Evolutionary conservation across 345 rosid species (phyloP), one percentile per base, ranked within the genome.

Genomic region (Gynandropsis gynandra): DNA sequence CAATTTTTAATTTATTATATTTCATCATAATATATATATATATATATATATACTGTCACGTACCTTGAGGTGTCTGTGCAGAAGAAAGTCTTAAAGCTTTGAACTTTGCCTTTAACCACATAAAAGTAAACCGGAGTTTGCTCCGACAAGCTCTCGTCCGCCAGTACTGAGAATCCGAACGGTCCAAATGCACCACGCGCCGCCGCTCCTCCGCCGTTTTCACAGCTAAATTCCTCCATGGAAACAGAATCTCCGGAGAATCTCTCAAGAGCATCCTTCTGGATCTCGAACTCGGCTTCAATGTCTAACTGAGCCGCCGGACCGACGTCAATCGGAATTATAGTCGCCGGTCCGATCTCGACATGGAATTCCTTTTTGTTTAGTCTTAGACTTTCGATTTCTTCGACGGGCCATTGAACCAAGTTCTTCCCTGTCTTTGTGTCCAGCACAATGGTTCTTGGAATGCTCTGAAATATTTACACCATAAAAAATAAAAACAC

Each of bases 71-170:
- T 75, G 59, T 92, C 98, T 2, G 73, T 60, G 72, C 96, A 92
- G 71, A 92, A 81, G 70, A 66, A 81, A 34, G 93, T 78, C 61
- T 67, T 72, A 54, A 92, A 68, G 0, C 64, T 72, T 42, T 83
- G 81, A 46, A 79, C 69, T 11, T 19, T 52, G 56, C 81, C 81
- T 43, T 81, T 87, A 5, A 76, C 58, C 5, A 92, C 69, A 16
- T 85, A 78, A 73, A 92, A 92, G 68, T 84, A 85, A 7, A 92
- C 93, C 0, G 96, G 93, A 14, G 98, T 92, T 40, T 76, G 83
- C 67, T 92, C 98, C 0, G 70, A 35, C 19, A 68, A 85, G 46
- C 49, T 52, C 0, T 71, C 61, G 34, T 83, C 86, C 0, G 98
- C 86, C 1, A 92, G 93, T 47, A 87, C 88, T 6, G 80, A 65